Base-by-base conservation (phyloP, 805 yeast genomes). In the Schwanniomyces polymorphus region DNA sequence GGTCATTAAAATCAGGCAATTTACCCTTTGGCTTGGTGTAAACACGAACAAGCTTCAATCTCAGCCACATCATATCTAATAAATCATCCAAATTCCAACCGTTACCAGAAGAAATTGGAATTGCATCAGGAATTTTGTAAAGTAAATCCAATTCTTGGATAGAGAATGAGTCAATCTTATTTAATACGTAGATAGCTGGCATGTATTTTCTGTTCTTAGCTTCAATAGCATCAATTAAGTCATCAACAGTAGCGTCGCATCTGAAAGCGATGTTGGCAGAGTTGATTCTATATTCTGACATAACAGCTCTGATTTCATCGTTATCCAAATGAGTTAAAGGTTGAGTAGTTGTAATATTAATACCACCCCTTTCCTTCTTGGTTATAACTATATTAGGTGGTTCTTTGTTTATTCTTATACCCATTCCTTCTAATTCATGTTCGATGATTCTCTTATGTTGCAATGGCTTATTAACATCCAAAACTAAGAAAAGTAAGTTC, bases 41-140 rank as follows among this genome's bases (percentile, higher is more conserved):
- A 17, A 94, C 97, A 64, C 99, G 84, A 35, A 92, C 98, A 61
- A 94, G 75, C 57, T 88, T 85, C 60, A 94, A 79, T 64, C 86
- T 81, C 46, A 85, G 88, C 99, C 99, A 94, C 98, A 94, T 94
- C 64, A 83, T 76, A 61, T 92, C 97, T 57, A 94, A 75, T 56
- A 94, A 78, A 69, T 92, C 98, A 68, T 94, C 99, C 63, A 94
- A 75, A 64, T 94, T 94, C 99, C 99, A 94, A 55, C 95, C 96
- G 63, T 87, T 80, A 52, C 96, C 98, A 7, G 97, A 87, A 8
- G 97, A 88, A 51, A 94, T 92, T 34, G 99, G 99, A 43, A 94
- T 96, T 7, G 98, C 97, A 70, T 94, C 85, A 43, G 99, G 99
- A 58, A 94, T 94, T 64, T 94, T 82, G 74, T 88, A 86, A 52